Base-by-base conservation (phyloP, 2,329 filamentous ascomycete species). In the Tolypocladium tundrense region DNA sequence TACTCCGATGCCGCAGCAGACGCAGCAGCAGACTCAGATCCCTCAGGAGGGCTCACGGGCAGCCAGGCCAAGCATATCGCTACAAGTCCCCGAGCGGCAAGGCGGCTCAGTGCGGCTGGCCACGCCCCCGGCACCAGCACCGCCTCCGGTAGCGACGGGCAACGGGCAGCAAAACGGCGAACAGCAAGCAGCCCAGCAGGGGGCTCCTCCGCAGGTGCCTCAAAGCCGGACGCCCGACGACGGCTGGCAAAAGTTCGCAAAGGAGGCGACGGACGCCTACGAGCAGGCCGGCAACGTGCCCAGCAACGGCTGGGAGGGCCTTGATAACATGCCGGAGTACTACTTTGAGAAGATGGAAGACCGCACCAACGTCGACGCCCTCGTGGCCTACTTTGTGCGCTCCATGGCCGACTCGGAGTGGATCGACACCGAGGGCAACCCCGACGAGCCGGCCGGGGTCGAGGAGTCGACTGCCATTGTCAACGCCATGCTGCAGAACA, bases 81-180 rank as follows among this genome's bases (percentile, higher is more conserved):
- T 76, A 6, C 72, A 74, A 42, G 73, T 75, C 3, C 73, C 74
- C 0, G 78, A 84, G 62, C 79, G 85, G 59, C 73, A 79, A 21
- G 77, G 83, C 1, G 84, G 84, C 1, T 77, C 81, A 3, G 83
- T 88, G 0, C 77, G 84, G 58, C 73, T 88, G 16, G 84, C 85
- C 31, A 88, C 85, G 10, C 80, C 56, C 8, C 80, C 48, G 4
- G 48, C 80, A 40, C 78, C 78, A 9, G 27, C 27, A 31, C 27
- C 42, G 11, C 70, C 72, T 2, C 80, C 81, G 0, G 76, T 78
- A 11, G 70, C 82, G 2, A 73, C 82, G 9, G 75, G 83, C 27
- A 83, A 82, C 54, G 80, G 80, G 31, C 55, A 33, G 21, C 14
- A 14, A 7, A 19, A 21, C 9, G 40, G 53, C 31, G 48, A n/a